Percentiles rank a stretch among this genome's conserved stretches.
phyloP scores from a whole-genome alignment of 2,329 filamentous ascomycete species.

The Podosphaera fusca region DNA sequence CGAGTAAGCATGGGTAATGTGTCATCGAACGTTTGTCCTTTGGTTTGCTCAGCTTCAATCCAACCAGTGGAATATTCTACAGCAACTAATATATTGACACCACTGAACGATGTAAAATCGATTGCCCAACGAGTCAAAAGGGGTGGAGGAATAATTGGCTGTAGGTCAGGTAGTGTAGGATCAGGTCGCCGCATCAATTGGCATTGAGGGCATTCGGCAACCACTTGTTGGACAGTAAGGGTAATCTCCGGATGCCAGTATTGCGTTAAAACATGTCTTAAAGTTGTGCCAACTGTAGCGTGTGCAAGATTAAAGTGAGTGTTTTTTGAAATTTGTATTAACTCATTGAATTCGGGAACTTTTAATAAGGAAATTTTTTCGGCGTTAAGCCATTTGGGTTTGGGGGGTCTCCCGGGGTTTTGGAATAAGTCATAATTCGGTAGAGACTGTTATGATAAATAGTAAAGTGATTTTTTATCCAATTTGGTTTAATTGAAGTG shows the following conservation, averaged over 20 bases:
- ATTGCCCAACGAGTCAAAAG: background rate
- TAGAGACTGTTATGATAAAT: background rate
- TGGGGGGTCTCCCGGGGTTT: background rate
- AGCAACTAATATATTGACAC: background rate
- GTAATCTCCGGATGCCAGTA: no score
- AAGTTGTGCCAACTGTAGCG: no score
- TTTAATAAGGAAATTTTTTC: background rate
- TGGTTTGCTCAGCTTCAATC: background rate
- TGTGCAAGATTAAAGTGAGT: background rate
- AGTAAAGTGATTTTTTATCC: background rate
- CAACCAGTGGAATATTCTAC: background rate
- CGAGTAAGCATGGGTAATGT: background rate
- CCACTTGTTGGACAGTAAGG: background rate
- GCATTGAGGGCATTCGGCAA: background rate
- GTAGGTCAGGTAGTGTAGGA: background rate
- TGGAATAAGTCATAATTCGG: background rate
- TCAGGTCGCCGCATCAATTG: background rate
- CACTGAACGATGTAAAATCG: background rate
- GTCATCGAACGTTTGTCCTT: background rate
- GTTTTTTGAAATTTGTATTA: background rate
- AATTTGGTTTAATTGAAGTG: background rate
- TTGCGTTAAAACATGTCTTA: no score
- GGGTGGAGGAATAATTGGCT: background rate
- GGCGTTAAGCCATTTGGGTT: background rate
- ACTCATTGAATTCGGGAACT: background rate